Evolutionary conservation across 306 rosid species (phyloP).

Genomic region (Phaseolus lunatus): DNA sequence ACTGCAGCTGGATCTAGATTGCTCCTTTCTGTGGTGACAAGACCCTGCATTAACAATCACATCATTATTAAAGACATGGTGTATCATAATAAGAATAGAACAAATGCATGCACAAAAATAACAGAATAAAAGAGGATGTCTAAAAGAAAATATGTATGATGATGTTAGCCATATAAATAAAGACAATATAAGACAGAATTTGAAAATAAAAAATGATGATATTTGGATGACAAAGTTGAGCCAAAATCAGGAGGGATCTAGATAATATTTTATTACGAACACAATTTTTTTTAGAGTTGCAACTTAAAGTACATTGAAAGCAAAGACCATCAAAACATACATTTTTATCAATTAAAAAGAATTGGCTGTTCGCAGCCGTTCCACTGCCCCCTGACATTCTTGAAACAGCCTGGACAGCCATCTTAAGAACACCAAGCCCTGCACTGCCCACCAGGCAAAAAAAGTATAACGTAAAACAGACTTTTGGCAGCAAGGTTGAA

Average conservation of each 20-base stretch:
- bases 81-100: constrained; percentile 20
- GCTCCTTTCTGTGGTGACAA: constrained; percentile 77
- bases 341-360: constrained; percentile 77
- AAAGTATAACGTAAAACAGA: constrained; percentile 33
- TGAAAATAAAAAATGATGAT: constrained; percentile 1
- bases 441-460: constrained; percentile 65
- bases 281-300: background rate
- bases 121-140: constrained; percentile 32
- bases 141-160: constrained; percentile 12
- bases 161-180: constrained; percentile 11
- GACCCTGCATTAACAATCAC: constrained; percentile 66
- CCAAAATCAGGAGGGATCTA: constrained; percentile 24
- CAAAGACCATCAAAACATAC: constrained; percentile 49
- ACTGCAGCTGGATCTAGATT: constrained; percentile 78
- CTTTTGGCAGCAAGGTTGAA: constrained; percentile 33
- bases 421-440: constrained; percentile 86
- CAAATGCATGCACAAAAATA: constrained; percentile 10
- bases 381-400: constrained; percentile 66
- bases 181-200: constrained; percentile 7
- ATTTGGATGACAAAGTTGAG: constrained; percentile 6
- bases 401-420: constrained; percentile 77
- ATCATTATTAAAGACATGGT: constrained; percentile 20
- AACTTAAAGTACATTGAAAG: constrained; percentile 22
- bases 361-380: constrained; percentile 58
- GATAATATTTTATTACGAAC: constrained; percentile 17